Conservation (phyloP, 495 filamentous ascomycete species). For the Penicillium pancosmium region DNA sequence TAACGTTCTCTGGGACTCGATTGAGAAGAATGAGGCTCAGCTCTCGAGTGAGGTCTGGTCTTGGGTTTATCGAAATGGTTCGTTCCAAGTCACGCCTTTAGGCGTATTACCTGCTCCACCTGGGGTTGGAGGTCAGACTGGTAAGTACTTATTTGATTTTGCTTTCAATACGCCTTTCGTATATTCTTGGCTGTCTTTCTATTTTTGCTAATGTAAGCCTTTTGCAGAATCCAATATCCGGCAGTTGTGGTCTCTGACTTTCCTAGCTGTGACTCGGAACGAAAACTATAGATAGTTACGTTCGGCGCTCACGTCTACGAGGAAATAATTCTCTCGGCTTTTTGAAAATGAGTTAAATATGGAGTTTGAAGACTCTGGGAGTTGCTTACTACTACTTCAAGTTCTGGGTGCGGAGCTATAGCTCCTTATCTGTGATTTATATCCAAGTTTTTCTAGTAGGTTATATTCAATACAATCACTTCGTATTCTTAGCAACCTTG, state of each 20-base stretch:
- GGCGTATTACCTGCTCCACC: conserved; percentile 55
- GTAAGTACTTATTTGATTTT: conserved; percentile 19
- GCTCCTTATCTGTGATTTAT: no score
- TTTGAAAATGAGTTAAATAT: no score
- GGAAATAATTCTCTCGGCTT: no score
- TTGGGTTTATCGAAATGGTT: conserved; percentile 54
- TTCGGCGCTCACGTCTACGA: no score
- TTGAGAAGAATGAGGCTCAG: conserved; percentile 55
- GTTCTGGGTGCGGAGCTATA: no score
- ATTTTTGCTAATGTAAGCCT: conserved; percentile 5
- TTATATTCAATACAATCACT: no score
- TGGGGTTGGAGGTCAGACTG: conserved; percentile 41
- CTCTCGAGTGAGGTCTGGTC: conserved; percentile 66
- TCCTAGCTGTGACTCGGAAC: conserved; percentile 26
- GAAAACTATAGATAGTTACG: conserved; percentile 12
- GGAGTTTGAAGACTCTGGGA: no score
- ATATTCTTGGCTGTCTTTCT: background rate
- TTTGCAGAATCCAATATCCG: conserved; percentile 27
- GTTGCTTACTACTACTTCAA: no score
- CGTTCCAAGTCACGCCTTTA: conserved; percentile 54
- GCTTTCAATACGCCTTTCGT: background rate
- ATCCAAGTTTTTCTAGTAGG: no score
- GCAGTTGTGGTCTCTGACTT: conserved; percentile 28
- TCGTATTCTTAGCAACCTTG: no score
- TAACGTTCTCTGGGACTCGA: conserved; percentile 61